Conservation (phyloP, 148 eudicot species). For the Talinum fruticosum region DNA sequence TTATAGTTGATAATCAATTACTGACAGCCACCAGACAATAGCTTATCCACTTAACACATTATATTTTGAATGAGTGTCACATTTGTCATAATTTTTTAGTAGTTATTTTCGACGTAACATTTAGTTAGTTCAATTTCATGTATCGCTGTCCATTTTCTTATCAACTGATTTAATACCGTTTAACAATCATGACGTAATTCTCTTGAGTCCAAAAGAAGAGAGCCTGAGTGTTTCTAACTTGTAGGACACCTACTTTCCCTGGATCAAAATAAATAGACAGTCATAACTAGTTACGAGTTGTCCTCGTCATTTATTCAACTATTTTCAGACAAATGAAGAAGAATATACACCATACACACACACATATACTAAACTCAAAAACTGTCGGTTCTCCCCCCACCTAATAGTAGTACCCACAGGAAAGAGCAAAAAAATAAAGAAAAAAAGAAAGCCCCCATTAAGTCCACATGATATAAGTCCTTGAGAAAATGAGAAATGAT, state of each 20-base stretch:
- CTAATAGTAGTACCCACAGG: neutral
- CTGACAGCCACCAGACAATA: too few species aligned
- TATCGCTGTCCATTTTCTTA: too few species aligned
- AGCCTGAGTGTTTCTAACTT: neutral
- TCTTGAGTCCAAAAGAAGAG: too few species aligned
- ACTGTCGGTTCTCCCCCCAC: constrained; percentile 12
- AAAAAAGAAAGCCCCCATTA: too few species aligned
- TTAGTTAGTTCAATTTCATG: too few species aligned
- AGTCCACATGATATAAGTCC: constrained; percentile 16
- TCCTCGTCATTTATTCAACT: constrained; percentile 5
- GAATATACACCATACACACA: neutral
- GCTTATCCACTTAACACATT: too few species aligned
- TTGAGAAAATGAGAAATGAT: neutral
- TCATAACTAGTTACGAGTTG: neutral
- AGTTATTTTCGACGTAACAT: too few species aligned
- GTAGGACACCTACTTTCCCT: neutral
- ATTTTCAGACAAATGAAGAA: neutral
- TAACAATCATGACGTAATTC: too few species aligned
- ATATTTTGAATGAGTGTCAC: too few species aligned
- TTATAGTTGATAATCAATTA: too few species aligned
- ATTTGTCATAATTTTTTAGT: too few species aligned
- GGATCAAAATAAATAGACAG: neutral
- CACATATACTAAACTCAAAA: neutral
- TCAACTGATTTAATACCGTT: too few species aligned
- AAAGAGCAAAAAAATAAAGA: neutral